Evolutionary conservation across 208 protist genomes (phyloP), one percentile per base, ranked within the genome.

Genomic region (Vickermania ingenoplastis): DNA sequence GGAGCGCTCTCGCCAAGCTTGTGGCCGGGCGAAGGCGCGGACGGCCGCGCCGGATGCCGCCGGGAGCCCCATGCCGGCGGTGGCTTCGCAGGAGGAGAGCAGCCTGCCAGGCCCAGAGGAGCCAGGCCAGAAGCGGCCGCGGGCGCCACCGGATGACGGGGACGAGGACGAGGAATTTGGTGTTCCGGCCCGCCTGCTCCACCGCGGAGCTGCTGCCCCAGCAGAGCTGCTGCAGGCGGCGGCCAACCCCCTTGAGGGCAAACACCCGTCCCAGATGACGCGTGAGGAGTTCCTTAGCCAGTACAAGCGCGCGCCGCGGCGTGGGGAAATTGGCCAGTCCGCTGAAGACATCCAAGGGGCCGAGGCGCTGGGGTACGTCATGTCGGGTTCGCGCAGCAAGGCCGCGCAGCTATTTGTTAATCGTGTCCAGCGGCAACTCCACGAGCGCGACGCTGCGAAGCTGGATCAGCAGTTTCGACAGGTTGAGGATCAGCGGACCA

Each of bases 351-450:
- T 94, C 48, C 75, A 80, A 31, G 71, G 67, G 17, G 88, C 88
- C 5, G 79, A 94, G 67, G 63, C 81, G 64, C 75, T 94, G 48
- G 88, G 88, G 53, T 94, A 94, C 72, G 88, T 94, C 57, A 94
- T 94, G 88, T 91, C 82, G 27, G 88, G 88, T 52, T 92, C 88
- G n/a, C 82, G 83, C 61, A 91, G 83, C 63, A 83, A 77, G 21
- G 84, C 74, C 25, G 75, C 82, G 24, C 77, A 88, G 59, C 77
- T 89, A 65, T 94, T 92, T 72, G 73, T 94, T 22, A 80, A 92
- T 60, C 73, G 78, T 59, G 79, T 92, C 26, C 88, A 94, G 69
- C 81, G 83, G 21, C 86, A 94, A 57, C 71, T 94, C n/a, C 88
- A 94, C 67, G 88, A 94, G 69, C 81, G 83, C 27, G 82, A 94